Evolutionary conservation across 129 eudicot species (phyloP), one percentile per base, ranked within the genome.

Genomic region (Helichrysum umbraculigerum): DNA sequence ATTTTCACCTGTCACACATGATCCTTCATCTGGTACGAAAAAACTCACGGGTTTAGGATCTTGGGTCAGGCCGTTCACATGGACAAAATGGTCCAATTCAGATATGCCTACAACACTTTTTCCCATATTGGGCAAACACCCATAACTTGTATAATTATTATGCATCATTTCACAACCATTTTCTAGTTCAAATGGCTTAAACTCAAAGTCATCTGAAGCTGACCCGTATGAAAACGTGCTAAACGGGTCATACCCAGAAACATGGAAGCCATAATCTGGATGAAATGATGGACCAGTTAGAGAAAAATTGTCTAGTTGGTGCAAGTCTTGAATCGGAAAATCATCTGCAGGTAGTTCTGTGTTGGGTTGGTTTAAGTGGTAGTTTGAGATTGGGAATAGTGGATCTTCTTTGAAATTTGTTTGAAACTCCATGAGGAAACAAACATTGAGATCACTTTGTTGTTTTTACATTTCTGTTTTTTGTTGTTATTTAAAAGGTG

Each of bases 1-100:
- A 47, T 67, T 78, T 41, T 79, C 86, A 66, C 77, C 71, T 1
- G 85, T 85, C 71, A 85, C 80, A 35, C 79, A 83, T 30, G 96
- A 87, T 61, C 76, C 83, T 74, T 87, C 88, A 81, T 83, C 86
- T 11, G 86, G 74, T 16, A 74, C 42, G 9, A 32, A 39, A 79
- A 82, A 66, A 19, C 70, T 60, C 59, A 59, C 0, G 28, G 80
- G 83, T 73, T 61, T 76, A 32, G 54, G 28, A 22, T 79, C 73
- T 9, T 19, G 65, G 47, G 65, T 54, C 66, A 4, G 66, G 8
- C 22, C 76, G 34, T 33, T 47, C 15, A 30, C 66, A 15, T 71
- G 41, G 66, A 72, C 19, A 56, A 56, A n/a, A 33, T 15, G 56
- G 39, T 71, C 64, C 44, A 22, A 15, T 50, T 66, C 61, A 54